Conservation (phyloP, 768 basidiomycete species). For the Cystobasidiopsis lactophilus region DNA sequence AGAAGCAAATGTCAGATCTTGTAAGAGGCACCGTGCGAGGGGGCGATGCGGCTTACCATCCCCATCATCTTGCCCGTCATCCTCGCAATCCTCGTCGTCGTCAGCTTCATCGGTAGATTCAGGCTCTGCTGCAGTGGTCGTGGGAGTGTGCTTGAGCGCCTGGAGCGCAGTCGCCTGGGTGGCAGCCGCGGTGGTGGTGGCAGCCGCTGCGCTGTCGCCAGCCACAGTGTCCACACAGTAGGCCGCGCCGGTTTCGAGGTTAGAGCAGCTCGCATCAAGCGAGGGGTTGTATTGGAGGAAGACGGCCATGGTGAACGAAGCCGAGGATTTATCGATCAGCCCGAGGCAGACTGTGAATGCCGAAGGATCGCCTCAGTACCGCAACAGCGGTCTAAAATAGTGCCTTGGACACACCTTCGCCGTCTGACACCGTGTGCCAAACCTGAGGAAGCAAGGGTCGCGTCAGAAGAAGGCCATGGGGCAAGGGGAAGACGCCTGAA, state of each 20-base stretch:
- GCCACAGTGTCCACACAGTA: constrained; percentile 1
- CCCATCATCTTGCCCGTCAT: background rate
- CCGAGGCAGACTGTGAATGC: constrained; percentile 3
- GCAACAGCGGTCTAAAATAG: no score
- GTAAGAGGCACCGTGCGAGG: no score
- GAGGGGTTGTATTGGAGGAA: background rate
- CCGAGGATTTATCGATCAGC: constrained; percentile 1
- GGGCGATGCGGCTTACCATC: no score
- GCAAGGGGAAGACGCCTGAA: background rate
- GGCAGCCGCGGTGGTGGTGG: background rate
- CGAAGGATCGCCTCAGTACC: no score
- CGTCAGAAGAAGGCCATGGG: background rate
- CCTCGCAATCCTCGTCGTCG: constrained; percentile 1
- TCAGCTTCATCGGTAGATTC: background rate
- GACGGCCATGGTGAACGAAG: background rate
- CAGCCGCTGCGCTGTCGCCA: background rate
- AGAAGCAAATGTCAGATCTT: no score
- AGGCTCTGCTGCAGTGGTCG: background rate
- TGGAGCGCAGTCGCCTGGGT: background rate
- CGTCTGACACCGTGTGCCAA: background rate
- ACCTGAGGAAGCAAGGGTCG: background rate
- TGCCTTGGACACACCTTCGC: no score
- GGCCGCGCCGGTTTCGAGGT: background rate
- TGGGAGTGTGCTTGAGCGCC: background rate
- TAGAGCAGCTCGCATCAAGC: background rate